phyloP scores from a whole-genome alignment of 2,329 filamentous ascomycete species.

The Cladophialophora yegresii region DNA sequence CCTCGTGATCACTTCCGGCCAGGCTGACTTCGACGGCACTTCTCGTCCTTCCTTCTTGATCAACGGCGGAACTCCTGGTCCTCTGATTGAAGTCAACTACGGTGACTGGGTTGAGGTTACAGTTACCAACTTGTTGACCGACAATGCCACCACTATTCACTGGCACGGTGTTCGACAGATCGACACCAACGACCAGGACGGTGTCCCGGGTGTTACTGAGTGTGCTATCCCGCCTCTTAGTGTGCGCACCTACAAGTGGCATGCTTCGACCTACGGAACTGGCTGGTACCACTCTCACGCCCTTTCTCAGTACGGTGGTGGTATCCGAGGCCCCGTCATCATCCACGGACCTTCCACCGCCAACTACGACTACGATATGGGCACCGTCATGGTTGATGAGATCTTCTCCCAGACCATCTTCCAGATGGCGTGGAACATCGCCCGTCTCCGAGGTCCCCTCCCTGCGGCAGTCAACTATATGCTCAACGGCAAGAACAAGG shows the following conservation, averaged over 20 bases:
- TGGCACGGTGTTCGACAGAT: conserved; percentile 65
- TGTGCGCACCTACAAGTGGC: conserved; percentile 59
- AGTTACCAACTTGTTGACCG: conserved; percentile 55
- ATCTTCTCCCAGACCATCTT: conserved; percentile 32
- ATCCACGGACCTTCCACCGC: conserved; percentile 36
- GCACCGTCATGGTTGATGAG: conserved; percentile 35
- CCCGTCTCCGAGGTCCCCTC: conserved; percentile 26
- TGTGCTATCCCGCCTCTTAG: conserved; percentile 55
- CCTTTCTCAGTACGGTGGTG: conserved; percentile 40
- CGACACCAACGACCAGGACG: conserved; percentile 58
- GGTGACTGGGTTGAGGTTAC: conserved; percentile 59
- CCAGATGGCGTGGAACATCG: conserved; percentile 32
- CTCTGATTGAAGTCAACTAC: conserved; percentile 65
- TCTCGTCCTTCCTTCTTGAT: conserved; percentile 63
- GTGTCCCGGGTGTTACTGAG: conserved; percentile 56
- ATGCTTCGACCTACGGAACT: conserved; percentile 49
- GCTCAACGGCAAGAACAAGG: conserved; percentile 36
- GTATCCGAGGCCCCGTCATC: conserved; percentile 36
- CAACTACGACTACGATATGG: conserved; percentile 35
- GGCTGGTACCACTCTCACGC: conserved; percentile 66
- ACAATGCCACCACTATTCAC: conserved; percentile 66
- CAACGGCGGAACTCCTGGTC: conserved; percentile 68
- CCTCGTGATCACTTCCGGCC: conserved; percentile 22
- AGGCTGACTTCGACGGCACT: conserved; percentile 28
- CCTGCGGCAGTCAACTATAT: conserved; percentile 32